Conservation (phyloP, 495 filamentous ascomycete genomes). For the Xylaria curta region DNA sequence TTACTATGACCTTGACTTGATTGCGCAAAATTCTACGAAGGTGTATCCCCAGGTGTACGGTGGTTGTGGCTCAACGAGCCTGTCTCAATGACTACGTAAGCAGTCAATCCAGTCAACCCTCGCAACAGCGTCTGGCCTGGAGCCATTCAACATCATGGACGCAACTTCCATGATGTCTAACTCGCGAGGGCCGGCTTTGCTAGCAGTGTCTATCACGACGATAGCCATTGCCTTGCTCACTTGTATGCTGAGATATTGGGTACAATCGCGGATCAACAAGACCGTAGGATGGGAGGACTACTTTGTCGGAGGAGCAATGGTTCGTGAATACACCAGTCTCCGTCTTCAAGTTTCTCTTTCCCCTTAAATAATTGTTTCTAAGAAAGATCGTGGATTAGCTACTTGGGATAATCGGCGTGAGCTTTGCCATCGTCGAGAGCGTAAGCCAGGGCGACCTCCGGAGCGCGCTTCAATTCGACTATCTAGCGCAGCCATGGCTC, state of each 20-base stretch:
- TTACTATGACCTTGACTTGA: neutral
- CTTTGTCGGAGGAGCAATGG: slow-evolving; percentile 38
- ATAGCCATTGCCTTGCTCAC: slow-evolving; percentile 41
- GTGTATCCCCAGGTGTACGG: neutral
- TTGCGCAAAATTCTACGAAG: neutral
- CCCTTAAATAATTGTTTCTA: neutral
- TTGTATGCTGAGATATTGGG: slow-evolving; percentile 44
- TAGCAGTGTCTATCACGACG: slow-evolving; percentile 46
- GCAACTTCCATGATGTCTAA: slow-evolving; percentile 19
- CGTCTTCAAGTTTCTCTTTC: neutral
- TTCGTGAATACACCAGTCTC: slow-evolving; percentile 25
- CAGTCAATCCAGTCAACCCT: neutral
- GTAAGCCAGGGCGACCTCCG: slow-evolving; percentile 31
- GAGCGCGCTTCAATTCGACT: slow-evolving; percentile 41
- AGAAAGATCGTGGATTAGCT: slow-evolving; percentile 30
- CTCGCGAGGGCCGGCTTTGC: slow-evolving; percentile 46
- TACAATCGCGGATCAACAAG: slow-evolving; percentile 35
- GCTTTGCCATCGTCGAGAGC: slow-evolving; percentile 44
- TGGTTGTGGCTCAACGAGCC: neutral
- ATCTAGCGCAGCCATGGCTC: slow-evolving; percentile 47
- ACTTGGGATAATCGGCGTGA: slow-evolving; percentile 42
- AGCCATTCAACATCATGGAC: slow-evolving; percentile 20
- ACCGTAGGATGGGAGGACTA: slow-evolving; percentile 44
- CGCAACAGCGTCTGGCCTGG: slow-evolving; percentile 10
- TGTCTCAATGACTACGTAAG: slow-evolving; percentile 1